A percentile compares a stretch with the other conserved stretches of the same genome.
phyloP scores from a whole-genome alignment of 179 eudicot genomes.

The Vitellaria paradoxa region DNA sequence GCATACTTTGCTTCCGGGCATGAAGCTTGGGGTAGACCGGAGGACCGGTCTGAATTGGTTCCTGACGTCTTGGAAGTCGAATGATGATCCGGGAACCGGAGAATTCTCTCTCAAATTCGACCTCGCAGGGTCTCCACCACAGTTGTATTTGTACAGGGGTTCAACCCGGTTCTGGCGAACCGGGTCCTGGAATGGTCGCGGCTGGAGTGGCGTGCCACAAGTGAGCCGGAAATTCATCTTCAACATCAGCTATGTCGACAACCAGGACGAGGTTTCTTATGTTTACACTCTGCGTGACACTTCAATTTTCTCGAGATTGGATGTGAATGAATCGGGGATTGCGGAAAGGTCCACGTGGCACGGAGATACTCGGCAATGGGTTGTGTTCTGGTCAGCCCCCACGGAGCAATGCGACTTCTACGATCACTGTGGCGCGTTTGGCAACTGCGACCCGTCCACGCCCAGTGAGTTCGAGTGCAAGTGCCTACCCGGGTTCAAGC shows the following conservation, averaged over 20 bases:
- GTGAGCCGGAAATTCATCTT: conserved; percentile 7
- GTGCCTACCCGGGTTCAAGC: conserved; percentile 46
- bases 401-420: conserved; percentile 29
- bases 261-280: conserved; percentile 3
- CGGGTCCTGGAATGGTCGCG: conserved; percentile 16
- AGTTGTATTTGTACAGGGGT: conserved; percentile 5
- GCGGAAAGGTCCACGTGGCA: conserved; percentile 15
- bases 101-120: conserved; percentile 1
- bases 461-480: conserved; percentile 30
- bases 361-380: conserved; percentile 4
- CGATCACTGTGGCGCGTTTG: conserved; percentile 22
- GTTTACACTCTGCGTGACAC: not conserved
- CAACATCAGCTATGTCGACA: conserved; percentile 2
- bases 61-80: conserved; percentile 34
- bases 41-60: conserved; percentile 26
- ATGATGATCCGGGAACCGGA: conserved; percentile 26
- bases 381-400: conserved; percentile 20
- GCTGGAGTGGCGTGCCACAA: conserved; percentile 9
- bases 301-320: conserved; percentile 5
- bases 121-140: not conserved
- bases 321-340: conserved; percentile 10
- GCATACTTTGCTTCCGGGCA: conserved; percentile 23
- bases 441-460: conserved; percentile 16
- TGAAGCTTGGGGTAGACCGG: conserved; percentile 32
- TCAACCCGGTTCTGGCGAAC: not conserved